Percentiles rank a stretch among this genome's conserved stretches.
Conservation (phyloP, 129 eudicot genomes). For the Calendula officinalis region DNA sequence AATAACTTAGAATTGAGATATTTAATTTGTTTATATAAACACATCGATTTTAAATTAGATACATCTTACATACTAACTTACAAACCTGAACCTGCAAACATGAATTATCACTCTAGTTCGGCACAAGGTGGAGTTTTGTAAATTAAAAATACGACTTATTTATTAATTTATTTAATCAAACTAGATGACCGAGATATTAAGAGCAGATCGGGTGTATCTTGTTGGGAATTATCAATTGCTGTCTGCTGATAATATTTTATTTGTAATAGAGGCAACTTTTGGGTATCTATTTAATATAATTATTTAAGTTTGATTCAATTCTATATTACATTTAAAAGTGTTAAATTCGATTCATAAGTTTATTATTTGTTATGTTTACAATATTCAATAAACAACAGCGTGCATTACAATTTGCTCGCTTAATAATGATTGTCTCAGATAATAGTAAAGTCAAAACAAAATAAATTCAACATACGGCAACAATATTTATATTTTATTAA, state of each 20-base stretch:
- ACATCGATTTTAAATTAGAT: too few species aligned
- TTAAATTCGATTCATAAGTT: too few species aligned
- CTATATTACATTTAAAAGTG: too few species aligned
- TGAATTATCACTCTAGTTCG: too few species aligned
- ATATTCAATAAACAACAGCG: too few species aligned
- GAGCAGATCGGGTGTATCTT: not conserved
- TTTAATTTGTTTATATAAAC: too few species aligned
- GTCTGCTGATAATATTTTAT: not conserved
- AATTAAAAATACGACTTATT: not conserved
- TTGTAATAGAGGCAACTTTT: not conserved
- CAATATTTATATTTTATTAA: not conserved
- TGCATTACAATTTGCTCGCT: not conserved
- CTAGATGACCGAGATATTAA: not conserved
- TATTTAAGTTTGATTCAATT: not conserved
- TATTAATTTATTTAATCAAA: not conserved
- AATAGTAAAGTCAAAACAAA: not conserved
- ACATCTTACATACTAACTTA: too few species aligned
- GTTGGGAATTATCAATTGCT: not conserved
- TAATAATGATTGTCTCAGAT: not conserved
- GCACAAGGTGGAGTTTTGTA: not conserved
- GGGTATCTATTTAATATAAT: not conserved
- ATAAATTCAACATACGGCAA: not conserved
- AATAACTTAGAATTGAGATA: too few species aligned
- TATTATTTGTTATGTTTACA: too few species aligned
- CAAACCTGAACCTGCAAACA: too few species aligned